Base-by-base conservation (phyloP, 2,329 filamentous ascomycete species). In the Cercospora sp. region DNA sequence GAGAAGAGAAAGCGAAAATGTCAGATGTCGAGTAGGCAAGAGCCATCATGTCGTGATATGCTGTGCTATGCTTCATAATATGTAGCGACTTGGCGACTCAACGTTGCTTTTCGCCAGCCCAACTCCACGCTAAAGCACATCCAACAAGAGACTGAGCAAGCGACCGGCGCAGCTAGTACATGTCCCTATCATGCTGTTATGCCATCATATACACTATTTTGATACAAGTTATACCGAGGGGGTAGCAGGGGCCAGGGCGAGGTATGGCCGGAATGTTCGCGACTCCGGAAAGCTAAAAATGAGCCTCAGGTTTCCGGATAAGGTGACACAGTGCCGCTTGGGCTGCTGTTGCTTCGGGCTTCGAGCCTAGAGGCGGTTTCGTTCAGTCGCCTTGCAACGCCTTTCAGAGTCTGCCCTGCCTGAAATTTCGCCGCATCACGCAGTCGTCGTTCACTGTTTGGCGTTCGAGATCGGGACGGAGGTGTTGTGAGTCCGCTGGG, bases 381-480 rank as follows among this genome's bases (percentile, higher is more conserved):
- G 40, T 70, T 71, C 20, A 73, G 59, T 53, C 69, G 63, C 31
- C 61, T 62, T 5, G 69, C 66, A 16, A 72, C 60, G 13, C 71
- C 69, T 40, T 70, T 71, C 16, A 73, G 42, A 3, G 68, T 70
- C 40, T 68, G 65, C 26, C 69, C 69, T 16, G 71, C 69, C n/a
- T 68, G 66, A 9, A 68, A 65, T 16, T 68, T 63, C 3, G 71
- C 69, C 26, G 69, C 68, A 30, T 73, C 69, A 42, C 71, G 63
- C 12, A 73, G 40, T 28, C 71, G 62, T 68, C 71, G 65, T 60
- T 68, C 68, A 26, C 68, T 68, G 59, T 68, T 68, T 26, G 67
- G 67, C 6, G 67, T 68, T 20, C 64, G 67, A 18, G 67, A 68
- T 23, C 67, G 67, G 3, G 67, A 68, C 18, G 67, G 67, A 13